These are phyloP conservation scores for Colletotrichum destructivum DNA, from an alignment of 2,329 filamentous ascomycete species.

Conservation along the genomic window DNA sequence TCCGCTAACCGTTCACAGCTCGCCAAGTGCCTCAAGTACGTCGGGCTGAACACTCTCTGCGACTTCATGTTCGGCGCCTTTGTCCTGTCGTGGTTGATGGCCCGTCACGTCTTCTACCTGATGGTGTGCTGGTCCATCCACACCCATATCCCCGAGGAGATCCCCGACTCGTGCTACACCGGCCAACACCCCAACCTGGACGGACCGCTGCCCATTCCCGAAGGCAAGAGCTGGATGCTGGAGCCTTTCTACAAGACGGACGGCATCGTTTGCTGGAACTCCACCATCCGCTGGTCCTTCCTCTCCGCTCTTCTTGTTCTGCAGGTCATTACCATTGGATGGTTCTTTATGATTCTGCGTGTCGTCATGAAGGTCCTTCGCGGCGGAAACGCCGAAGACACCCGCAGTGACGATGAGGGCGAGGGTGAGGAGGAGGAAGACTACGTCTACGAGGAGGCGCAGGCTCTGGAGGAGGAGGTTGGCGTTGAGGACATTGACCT, in stretches of 20 bases:
- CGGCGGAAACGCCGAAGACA: slow-evolving; percentile 86
- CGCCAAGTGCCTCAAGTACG: slow-evolving; percentile 95
- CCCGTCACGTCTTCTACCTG: slow-evolving; percentile 86
- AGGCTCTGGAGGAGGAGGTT: slow-evolving; percentile 80
- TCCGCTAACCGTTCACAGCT: slow-evolving; percentile 64
- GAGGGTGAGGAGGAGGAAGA: slow-evolving; percentile 77
- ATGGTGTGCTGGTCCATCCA: slow-evolving; percentile 88
- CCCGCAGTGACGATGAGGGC: slow-evolving; percentile 87
- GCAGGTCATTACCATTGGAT: slow-evolving; percentile 85
- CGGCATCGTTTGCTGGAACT: slow-evolving; percentile 85
- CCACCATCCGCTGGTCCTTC: slow-evolving; percentile 82
- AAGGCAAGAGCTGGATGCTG: slow-evolving; percentile 74
- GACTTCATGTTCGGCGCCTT: slow-evolving; percentile 89
- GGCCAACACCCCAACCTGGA: slow-evolving; percentile 69
- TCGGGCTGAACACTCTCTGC: slow-evolving; percentile 81
- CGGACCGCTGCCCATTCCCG: slow-evolving; percentile 66
- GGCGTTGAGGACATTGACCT: slow-evolving; percentile 80
- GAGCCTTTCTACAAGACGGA: slow-evolving; percentile 81
- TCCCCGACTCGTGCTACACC: slow-evolving; percentile 80
- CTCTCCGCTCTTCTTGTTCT: slow-evolving; percentile 82
- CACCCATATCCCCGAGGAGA: slow-evolving; percentile 72
- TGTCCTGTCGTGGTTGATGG: slow-evolving; percentile 86
- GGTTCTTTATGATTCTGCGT: slow-evolving; percentile 91
- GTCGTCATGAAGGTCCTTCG: slow-evolving; percentile 86
- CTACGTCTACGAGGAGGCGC: slow-evolving; percentile 69